Percentiles rank a stretch among this genome's conserved stretches.
These are phyloP conservation scores for Myrmaecium sp. DNA, from an alignment of 2,329 filamentous ascomycete genomes.

Conservation along the genomic window DNA sequence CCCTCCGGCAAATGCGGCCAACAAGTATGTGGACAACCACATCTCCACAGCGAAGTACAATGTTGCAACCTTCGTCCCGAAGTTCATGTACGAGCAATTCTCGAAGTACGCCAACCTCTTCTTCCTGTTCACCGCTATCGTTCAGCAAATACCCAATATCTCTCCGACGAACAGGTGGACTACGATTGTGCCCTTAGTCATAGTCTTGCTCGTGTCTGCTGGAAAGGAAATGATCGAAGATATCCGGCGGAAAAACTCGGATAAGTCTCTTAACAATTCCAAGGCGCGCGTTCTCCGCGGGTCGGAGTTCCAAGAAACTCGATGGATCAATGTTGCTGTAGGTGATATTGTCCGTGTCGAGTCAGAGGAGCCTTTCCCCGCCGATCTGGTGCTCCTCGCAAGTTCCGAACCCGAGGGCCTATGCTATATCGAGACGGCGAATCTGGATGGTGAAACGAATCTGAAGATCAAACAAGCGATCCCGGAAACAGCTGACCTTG, in stretches of 20 bases:
- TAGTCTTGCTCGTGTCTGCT: constrained; percentile 87
- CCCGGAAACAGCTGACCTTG: constrained; percentile 75
- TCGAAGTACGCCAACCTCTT: constrained; percentile 98
- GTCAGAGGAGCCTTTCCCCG: constrained; percentile 87
- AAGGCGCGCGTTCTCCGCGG: constrained; percentile 71
- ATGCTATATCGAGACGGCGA: constrained; percentile 97
- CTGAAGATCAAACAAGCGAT: constrained; percentile 97
- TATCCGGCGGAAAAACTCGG: constrained; percentile 72
- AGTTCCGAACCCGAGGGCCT: constrained; percentile 94
- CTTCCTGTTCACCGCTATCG: constrained; percentile 88
- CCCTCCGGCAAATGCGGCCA: constrained; percentile 70
- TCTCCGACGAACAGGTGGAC: constrained; percentile 93
- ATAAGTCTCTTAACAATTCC: constrained; percentile 74
- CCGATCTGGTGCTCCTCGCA: constrained; percentile 79
- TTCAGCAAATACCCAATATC: constrained; percentile 90
- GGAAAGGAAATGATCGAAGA: constrained; percentile 92
- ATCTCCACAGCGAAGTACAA: constrained; percentile 98
- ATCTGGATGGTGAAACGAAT: constrained; percentile 94
- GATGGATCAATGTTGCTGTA: constrained; percentile 85
- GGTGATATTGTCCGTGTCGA: constrained; percentile 88
- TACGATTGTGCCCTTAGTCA: constrained; percentile 80
- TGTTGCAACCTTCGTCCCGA: constrained; percentile 76
- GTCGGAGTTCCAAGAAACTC: constrained; percentile 67
- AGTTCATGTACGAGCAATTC: constrained; percentile 96
- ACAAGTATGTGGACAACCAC: constrained; percentile 92